Evolutionary conservation across 495 filamentous ascomycete species (phyloP).

Genomic region (Achaetomiella virescens): DNA sequence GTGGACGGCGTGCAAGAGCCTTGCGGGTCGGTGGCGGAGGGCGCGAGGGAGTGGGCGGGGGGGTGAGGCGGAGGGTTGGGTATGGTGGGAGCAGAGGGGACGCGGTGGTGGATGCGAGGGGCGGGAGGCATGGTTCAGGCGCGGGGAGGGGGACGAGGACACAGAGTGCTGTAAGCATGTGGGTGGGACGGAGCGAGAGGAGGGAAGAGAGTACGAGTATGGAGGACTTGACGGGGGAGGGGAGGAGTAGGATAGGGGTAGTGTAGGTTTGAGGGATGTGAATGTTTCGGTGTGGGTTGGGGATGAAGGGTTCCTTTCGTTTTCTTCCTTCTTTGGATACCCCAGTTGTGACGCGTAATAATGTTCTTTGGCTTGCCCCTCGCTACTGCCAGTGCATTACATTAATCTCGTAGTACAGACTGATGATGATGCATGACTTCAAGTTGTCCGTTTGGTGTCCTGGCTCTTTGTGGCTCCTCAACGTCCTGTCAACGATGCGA

Average conservation of each 20-base stretch:
- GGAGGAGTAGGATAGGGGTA: slow-evolving; percentile 7
- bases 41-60: not conserved
- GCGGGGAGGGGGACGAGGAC: not conserved
- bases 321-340: not conserved
- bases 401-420: too few relatives aligned
- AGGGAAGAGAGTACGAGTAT: slow-evolving; percentile 16
- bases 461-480: too few relatives aligned
- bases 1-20: slow-evolving; percentile 40
- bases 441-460: too few relatives aligned
- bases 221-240: slow-evolving; percentile 17
- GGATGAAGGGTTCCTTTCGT: not conserved
- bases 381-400: too few relatives aligned
- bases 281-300: too few relatives aligned
- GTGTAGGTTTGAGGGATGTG: not conserved
- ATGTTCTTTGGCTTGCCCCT: too few relatives aligned
- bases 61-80: not conserved
- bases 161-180: not conserved
- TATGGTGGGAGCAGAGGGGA: not conserved
- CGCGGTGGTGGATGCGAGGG: not conserved
- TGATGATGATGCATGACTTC: too few relatives aligned
- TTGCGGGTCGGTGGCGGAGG: slow-evolving; percentile 2
- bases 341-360: too few relatives aligned
- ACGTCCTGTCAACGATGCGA: too few relatives aligned
- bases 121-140: not conserved
- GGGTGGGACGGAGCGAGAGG: slow-evolving; percentile 1